phyloP scores from a whole-genome alignment of 306 rosid species.

The Mimosa bimucronata region DNA sequence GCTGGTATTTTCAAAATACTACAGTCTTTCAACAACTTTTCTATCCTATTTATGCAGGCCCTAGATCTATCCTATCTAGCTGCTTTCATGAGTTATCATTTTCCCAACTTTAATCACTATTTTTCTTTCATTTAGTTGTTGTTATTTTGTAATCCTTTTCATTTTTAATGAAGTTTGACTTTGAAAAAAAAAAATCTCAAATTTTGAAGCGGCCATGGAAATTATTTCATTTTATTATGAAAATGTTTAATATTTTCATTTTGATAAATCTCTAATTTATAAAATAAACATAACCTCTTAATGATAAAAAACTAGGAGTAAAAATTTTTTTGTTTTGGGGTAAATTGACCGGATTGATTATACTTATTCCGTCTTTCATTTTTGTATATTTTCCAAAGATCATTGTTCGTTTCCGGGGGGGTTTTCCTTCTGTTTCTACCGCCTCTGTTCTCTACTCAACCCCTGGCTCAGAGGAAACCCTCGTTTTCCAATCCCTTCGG shows the following conservation, averaged over 20 bases:
- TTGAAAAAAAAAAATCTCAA: not conserved
- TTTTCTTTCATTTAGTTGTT: too few relatives aligned
- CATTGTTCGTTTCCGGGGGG: not conserved
- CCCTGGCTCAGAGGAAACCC: conserved; percentile 43
- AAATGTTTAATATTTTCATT: too few relatives aligned
- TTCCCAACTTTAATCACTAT: too few relatives aligned
- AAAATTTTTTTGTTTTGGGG: not conserved
- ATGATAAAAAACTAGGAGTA: not conserved
- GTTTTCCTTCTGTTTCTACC: conserved; percentile 21
- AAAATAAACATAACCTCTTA: not conserved
- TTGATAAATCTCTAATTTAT: too few relatives aligned
- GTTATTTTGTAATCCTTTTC: too few relatives aligned
- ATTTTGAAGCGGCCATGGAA: not conserved
- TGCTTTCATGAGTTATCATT: too few relatives aligned
- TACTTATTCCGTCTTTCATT: not conserved
- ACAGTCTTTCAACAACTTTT: too few relatives aligned
- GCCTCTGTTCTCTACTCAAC: conserved; percentile 17
- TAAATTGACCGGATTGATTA: not conserved
- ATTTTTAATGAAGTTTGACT: too few relatives aligned
- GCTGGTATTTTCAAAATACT: too few relatives aligned
- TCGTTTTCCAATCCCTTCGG: conserved; percentile 21
- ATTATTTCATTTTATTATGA: not conserved
- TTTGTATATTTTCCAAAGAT: not conserved
- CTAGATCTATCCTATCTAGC: too few relatives aligned
- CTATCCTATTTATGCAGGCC: too few relatives aligned